Base-by-base conservation (phyloP, 2,329 filamentous ascomycete genomes). In the Tympanopsis confertula region DNA sequence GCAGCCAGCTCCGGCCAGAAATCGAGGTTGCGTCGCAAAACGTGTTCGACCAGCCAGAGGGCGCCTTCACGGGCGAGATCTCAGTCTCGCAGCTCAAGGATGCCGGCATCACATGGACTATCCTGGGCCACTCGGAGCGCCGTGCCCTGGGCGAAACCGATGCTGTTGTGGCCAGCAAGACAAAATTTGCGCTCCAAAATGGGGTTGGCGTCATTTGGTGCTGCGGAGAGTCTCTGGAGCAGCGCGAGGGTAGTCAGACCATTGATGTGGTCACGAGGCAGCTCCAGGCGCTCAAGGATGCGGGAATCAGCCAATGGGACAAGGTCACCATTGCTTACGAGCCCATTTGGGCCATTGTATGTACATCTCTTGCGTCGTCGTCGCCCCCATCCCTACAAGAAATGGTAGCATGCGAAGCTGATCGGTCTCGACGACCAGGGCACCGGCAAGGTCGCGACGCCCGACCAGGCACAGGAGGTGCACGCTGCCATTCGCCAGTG, bases 251-350 rank as follows among this genome's bases (percentile, higher is more conserved):
- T 45, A 72, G 74, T 60, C 80, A 85, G 71, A 96, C 89, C 46
- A 82, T 93, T 55, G 77, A 85, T 37, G 82, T 91, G 45, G 83
- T 93, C 53, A 89, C 83, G 51, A 68, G 66, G 48, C 91, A 98
- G 72, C 76, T 98, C 52, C 73, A 78, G 45, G 87, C 87, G 47
- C 85, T 89, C 47, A 80, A 87, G 60, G 22, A 7, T 7, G 63
- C 68, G 52, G 71, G 82, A 69, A 68, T 86, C 56, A 68, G 76
- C 52, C 85, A 94, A 68, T 98, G 91, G 91, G 75, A 70, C 55
- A 91, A 91, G 71, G 76, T 98, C 47, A 91, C 98, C 59, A 75
- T 98, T 54, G 91, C 91, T 55, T 98, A 98, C 66, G 91, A 98
- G 76, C 91, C 91, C 55, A 93, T 98, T 71, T 98, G 91, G 89